Conservation (phyloP, 371 early-diverging fungal genomes). For the Syncephalastrum monosporum region DNA sequence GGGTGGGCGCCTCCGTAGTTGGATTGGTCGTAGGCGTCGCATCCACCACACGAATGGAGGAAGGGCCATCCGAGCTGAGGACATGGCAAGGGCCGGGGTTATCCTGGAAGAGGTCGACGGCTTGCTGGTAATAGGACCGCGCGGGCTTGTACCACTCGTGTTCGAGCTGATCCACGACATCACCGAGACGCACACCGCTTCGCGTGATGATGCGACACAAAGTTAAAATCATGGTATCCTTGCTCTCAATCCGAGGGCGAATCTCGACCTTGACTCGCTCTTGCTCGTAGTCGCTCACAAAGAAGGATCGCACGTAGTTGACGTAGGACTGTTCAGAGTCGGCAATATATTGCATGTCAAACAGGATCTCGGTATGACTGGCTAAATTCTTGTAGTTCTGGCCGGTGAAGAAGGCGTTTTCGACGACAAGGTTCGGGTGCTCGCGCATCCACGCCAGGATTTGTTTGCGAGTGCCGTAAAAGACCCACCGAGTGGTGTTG, state of each 20-base stretch:
- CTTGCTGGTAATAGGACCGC: conserved; percentile 30
- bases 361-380: conserved; percentile 34
- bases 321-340: conserved; percentile 39
- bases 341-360: conserved; percentile 30
- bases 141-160: conserved; percentile 39
- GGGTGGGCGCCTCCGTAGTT: not conserved
- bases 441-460: conserved; percentile 42
- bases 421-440: conserved; percentile 27
- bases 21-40: not conserved
- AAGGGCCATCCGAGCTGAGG: conserved; percentile 35
- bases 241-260: conserved; percentile 38
- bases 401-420: conserved; percentile 28
- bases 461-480: conserved; percentile 44
- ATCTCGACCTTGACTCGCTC: conserved; percentile 45
- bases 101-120: conserved; percentile 33
- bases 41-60: conserved; percentile 14
- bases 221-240: conserved; percentile 32
- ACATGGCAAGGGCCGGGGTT: conserved; percentile 38
- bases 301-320: conserved; percentile 33
- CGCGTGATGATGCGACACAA: conserved; percentile 29
- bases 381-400: conserved; percentile 13
- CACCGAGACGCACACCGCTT: conserved; percentile 31
- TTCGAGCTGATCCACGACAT: conserved; percentile 35
- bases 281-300: conserved; percentile 33
- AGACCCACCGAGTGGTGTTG: conserved; percentile 40